These are phyloP conservation scores for Venturia oleaginea DNA, from an alignment of 2,329 filamentous ascomycete species.

Conservation along the genomic window DNA sequence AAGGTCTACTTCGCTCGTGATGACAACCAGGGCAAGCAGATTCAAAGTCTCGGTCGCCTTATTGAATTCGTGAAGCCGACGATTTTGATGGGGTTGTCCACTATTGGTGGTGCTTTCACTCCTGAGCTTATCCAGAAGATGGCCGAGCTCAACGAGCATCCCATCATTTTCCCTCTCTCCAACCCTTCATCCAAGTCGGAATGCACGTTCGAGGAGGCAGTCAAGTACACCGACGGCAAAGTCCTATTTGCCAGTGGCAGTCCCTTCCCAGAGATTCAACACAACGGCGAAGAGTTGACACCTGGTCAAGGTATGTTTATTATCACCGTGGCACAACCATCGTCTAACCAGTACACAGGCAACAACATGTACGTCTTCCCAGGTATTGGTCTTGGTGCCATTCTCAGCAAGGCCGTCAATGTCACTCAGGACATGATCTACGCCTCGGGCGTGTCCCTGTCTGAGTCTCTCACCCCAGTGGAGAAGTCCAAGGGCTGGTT, in stretches of 20 bases:
- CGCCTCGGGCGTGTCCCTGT: conserved; percentile 74
- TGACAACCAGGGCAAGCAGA: conserved; percentile 55
- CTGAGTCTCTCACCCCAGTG: conserved; percentile 66
- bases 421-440: conserved; percentile 97
- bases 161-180: conserved; percentile 77
- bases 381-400: conserved; percentile 85
- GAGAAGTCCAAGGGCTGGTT: conserved; percentile 78
- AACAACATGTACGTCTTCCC: conserved; percentile 95
- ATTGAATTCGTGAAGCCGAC: conserved; percentile 93
- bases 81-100: conserved; percentile 87
- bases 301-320: conserved; percentile 36
- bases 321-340: conserved; percentile 23
- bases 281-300: conserved; percentile 36
- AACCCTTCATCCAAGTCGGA: conserved; percentile 96
- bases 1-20: conserved; percentile 59
- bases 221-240: conserved; percentile 82
- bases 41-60: conserved; percentile 77
- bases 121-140: conserved; percentile 65
- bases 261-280: conserved; percentile 64
- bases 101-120: conserved; percentile 90
- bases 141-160: conserved; percentile 57
- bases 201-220: conserved; percentile 91
- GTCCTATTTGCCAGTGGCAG: conserved; percentile 93
- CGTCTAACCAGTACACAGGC: conserved; percentile 63
- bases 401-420: conserved; percentile 76